Conservation (phyloP, 176 grass and related monocot genomes). For the Elaeis guineensis region DNA sequence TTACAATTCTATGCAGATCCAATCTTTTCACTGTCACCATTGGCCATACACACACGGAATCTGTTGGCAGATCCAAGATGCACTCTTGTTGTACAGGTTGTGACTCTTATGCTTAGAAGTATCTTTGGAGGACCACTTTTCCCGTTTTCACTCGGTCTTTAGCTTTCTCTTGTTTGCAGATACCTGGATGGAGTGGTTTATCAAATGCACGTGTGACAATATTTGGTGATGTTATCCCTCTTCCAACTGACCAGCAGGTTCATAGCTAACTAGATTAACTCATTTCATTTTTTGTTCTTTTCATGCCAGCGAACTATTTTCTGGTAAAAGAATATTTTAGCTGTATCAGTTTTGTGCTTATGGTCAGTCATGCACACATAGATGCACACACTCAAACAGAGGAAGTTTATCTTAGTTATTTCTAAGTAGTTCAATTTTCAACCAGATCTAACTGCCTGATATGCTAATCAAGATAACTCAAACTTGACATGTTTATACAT, state of each 20-base stretch:
- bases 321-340: too few relatives aligned
- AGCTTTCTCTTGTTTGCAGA: slow-evolving; percentile 24
- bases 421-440: too few relatives aligned
- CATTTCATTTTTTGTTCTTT: not conserved
- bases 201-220: slow-evolving; percentile 97
- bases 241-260: slow-evolving; percentile 81
- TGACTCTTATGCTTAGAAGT: not conserved
- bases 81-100: slow-evolving; percentile 93
- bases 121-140: not conserved
- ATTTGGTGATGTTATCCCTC: slow-evolving; percentile 86
- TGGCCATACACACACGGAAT: slow-evolving; percentile 95
- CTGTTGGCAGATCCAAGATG: slow-evolving; percentile 86
- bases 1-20: slow-evolving; percentile 51
- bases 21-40: slow-evolving; percentile 88
- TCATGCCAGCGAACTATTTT: not conserved
- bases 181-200: slow-evolving; percentile 95
- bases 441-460: too few relatives aligned
- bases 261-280: not conserved
- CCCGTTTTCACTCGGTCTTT: not conserved
- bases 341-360: too few relatives aligned
- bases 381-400: too few relatives aligned
- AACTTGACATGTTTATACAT: too few relatives aligned
- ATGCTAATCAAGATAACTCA: too few relatives aligned
- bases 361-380: too few relatives aligned
- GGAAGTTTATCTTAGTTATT: too few relatives aligned